Base-by-base conservation (phyloP, 108 stramenopile species). In the Poteriospumella lacustris region DNA sequence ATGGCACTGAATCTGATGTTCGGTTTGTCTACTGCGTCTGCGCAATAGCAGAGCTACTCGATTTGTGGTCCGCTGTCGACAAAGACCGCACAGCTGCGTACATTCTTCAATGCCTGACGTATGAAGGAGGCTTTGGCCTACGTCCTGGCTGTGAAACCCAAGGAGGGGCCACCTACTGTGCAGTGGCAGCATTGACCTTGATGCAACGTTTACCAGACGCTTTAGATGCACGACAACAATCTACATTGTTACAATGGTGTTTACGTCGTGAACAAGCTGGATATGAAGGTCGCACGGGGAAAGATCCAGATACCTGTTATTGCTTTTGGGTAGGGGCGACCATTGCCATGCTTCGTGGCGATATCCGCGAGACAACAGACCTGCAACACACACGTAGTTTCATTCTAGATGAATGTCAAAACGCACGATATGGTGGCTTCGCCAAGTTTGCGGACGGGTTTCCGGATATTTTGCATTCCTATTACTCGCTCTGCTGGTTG, bases 301-400 rank as follows among this genome's bases (percentile, higher is more conserved):
- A 95, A 82, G 75, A 77, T 36, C 83, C 89, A 67, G 94, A 95
- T 79, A 91, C 90, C 1, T 95, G 94, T 79, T 93, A 93, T 79
- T 88, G 88, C 19, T 95, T 91, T 82, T 95, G 94, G 93, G 90
- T 95, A 68, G 94, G 94, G 39, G 94, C 90, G 1, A 89, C 93
- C 29, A 68, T 95, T 68, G 72, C 80, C 31, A 58, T 92, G 1
- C 79, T 95, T 34, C n/a, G n/a, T n/a, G n/a, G n/a, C n/a, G 86
- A 59, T 34, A 72, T 33, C 39, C 39, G 75, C 33, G n/a, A 38
- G 19, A 58, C 78, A 33, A 81, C 77, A 39, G 85, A 86, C 62
- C 3, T 2, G 0, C 58, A 41, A 0, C n/a, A 36, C 43, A 84
- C 82, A 9, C 41, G 60, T 26, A 5, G 42, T n/a, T 86, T 85